Conservation (phyloP, 2,329 filamentous ascomycete genomes). For the Catunica adiposa region DNA sequence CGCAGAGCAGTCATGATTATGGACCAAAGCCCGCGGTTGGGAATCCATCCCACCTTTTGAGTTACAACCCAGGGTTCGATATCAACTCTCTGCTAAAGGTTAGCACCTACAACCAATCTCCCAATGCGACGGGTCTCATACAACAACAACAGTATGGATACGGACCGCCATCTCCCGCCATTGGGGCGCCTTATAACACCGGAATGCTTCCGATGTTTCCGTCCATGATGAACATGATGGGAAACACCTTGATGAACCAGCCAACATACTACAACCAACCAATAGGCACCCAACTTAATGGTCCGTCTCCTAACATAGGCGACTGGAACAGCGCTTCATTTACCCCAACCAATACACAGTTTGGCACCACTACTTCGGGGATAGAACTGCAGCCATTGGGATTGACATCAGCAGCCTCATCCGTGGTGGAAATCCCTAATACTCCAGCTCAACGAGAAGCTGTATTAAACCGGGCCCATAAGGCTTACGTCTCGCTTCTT, state of each 20-base stretch:
- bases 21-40: background rate
- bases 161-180: conserved; percentile 13
- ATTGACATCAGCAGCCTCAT: background rate
- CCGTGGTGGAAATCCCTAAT: no score
- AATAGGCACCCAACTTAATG: no score
- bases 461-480: background rate
- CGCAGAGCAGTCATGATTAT: background rate
- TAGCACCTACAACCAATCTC: background rate
- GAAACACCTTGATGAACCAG: background rate
- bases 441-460: background rate
- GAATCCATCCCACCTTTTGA: background rate
- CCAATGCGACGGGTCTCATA: background rate
- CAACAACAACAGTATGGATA: conserved; percentile 10
- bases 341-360: no score
- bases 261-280: no score
- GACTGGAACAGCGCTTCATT: no score
- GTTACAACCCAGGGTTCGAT: background rate
- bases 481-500: conserved; percentile 4
- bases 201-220: conserved; percentile 7
- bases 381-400: background rate
- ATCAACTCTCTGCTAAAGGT: background rate
- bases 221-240: background rate
- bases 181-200: conserved; percentile 12
- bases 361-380: background rate
- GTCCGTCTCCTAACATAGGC: no score